Base-by-base conservation (phyloP, 2,329 filamentous ascomycete species). In the Colletotrichum truncatum region DNA sequence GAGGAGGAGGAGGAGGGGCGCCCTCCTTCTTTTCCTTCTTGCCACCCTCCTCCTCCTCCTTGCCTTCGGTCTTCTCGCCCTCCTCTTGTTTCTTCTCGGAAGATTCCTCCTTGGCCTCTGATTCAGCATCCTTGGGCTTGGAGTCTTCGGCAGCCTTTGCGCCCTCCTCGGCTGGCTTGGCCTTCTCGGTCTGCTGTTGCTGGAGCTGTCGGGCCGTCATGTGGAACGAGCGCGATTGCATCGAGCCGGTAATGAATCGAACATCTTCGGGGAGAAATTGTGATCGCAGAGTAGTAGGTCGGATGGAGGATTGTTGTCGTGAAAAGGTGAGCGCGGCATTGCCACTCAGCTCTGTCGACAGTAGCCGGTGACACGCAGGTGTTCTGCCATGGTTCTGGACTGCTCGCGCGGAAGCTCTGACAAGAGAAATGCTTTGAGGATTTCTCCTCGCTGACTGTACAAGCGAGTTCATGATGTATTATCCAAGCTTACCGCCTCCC, bases 1-100 rank as follows among this genome's bases (percentile, higher is more conserved):
- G 96, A 18, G 94, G 95, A n/a, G 96, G 95, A 12, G 94, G 95
- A 21, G 95, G 93, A 11, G 94, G 91, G 26, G 88, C 79, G 67
- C 93, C 88, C 72, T 93, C 88, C 75, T 89, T 85, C 76, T 90
- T 85, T 66, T 86, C 79, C 68, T 88, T 82, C 72, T 80, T 45
- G 86, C 81, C 48, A 82, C 78, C 54, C 39, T 85, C 78, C 45
- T 80, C 74, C 39, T 84, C 78, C 7, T 80, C 73, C 56, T 81
- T 76, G 30, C 79, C 78, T 68, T 83, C 77, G 60, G 80, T 70
- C 25, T 85, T 77, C 52, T 85, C 77, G 64, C 84, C 80, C 52
- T 81, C 74, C 41, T 82, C 77, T 62, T 78, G 72, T 61, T 76
- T 73, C 46, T 72, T 72, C 52, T 76, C 74, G 39, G 75, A 68